These are phyloP conservation scores for Priceomyces melissophilus DNA, from an alignment of 805 yeast genomes.

Conservation along the genomic window DNA sequence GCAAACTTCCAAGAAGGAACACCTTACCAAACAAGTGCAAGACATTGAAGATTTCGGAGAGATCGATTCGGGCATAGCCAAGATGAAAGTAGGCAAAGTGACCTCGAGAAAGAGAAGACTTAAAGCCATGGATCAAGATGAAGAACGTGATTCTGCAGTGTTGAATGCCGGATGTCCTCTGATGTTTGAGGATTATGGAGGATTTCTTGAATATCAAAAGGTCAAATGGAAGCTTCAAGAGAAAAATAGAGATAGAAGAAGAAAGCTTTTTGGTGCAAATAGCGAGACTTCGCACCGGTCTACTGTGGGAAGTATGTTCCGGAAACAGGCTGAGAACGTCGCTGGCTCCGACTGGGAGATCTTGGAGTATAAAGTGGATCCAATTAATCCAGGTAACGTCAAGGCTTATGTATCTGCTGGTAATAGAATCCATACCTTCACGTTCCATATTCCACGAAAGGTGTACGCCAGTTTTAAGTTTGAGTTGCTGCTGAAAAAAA, in stretches of 20 bases:
- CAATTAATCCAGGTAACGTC: slow-evolving; percentile 64
- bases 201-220: slow-evolving; percentile 72
- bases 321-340: slow-evolving; percentile 74
- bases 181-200: slow-evolving; percentile 62
- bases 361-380: slow-evolving; percentile 61
- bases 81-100: slow-evolving; percentile 43
- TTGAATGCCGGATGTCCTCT: slow-evolving; percentile 59
- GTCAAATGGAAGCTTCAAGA: slow-evolving; percentile 82
- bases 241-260: slow-evolving; percentile 68
- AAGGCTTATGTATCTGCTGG: slow-evolving; percentile 68
- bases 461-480: slow-evolving; percentile 65
- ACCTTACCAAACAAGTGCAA: slow-evolving; percentile 36
- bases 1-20: slow-evolving; percentile 39
- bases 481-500: slow-evolving; percentile 35
- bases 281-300: slow-evolving; percentile 52
- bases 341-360: slow-evolving; percentile 85
- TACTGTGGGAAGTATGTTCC: slow-evolving; percentile 63
- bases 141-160: slow-evolving; percentile 45
- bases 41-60: slow-evolving; percentile 77
- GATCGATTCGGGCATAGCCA: slow-evolving; percentile 19
- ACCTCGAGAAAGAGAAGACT: slow-evolving; percentile 44
- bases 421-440: slow-evolving; percentile 69
- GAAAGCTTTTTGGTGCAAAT: slow-evolving; percentile 71
- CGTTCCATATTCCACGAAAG: slow-evolving; percentile 70
- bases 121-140: slow-evolving; percentile 18